Evolutionary conservation across 2,329 filamentous ascomycete species (phyloP), one percentile per base, ranked within the genome.

Genomic region (Fonsecaea pugnacius): DNA sequence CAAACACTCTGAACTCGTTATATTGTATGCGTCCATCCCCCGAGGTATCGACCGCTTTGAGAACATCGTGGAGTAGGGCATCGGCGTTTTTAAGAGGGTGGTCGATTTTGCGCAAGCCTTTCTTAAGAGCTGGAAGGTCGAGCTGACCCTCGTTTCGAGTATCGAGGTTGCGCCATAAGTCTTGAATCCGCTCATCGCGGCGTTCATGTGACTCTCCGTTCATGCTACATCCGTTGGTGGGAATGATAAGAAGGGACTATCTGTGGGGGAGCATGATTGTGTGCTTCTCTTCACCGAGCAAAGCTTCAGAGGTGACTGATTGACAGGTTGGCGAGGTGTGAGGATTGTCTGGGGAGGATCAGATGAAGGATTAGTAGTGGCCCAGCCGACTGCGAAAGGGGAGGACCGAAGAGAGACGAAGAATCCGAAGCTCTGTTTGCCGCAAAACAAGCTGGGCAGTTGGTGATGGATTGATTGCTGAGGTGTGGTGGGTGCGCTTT

Each of bases 51-150:
- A 97, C 92, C 66, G 89, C 85, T 69, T 85, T 83, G 75, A 97
- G 85, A 63, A 98, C 90, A 73, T 90, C 88, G 74, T 87, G 85
- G 67, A 99, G 84, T 82, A 98, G 87, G 40, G 86, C 82, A 77
- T 96, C 91, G 75, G 95, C 95, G 83, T 97, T 95, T 82, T 97
- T 96, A 74, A 99, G 79, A 68, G 89, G 95, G 77, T 99, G 95
- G 77, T 98, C 93, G 73, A 98, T 92, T 78, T 88, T 91, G 76
- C 84, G 87, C 74, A 99, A 80, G 3, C 94, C 95, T 79, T 88
- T 91, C 79, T 93, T 90, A 71, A 99, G 81, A 35, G 88, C 92
- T 76, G 89, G 88, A 69, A 96, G 82, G 78, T 98, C 93, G 72
- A 99, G 83, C 76, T 91, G 88, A 64, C 91, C 91, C 72, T 89